These are phyloP conservation scores for Spizellomyces punctatus DNA, from an alignment of 192 early-diverging fungal genomes.

Conservation along the genomic window DNA sequence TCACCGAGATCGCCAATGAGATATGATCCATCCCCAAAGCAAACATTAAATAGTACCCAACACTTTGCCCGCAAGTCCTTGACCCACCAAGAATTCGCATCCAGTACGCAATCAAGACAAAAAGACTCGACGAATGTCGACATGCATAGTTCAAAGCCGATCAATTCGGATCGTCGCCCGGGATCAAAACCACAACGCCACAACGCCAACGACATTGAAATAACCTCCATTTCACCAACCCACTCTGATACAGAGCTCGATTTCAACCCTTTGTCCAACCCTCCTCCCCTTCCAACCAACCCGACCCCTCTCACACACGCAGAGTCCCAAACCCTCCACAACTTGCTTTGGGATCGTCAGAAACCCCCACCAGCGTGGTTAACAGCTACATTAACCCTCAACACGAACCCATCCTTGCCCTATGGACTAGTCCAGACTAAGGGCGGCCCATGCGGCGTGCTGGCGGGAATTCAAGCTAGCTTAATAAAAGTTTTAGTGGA, in stretches of 20 bases:
- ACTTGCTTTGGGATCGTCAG: conserved; percentile 11
- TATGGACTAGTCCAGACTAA: conserved; percentile 57
- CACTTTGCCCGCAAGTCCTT: too few species aligned
- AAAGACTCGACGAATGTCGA: too few species aligned
- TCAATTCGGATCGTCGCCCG: too few species aligned
- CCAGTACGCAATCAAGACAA: too few species aligned
- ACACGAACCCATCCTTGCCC: conserved; percentile 19
- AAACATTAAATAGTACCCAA: too few species aligned
- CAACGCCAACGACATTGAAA: neutral
- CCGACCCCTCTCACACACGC: neutral
- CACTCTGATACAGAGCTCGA: neutral
- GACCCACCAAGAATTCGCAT: too few species aligned
- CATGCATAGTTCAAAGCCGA: too few species aligned
- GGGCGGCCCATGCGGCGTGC: conserved; percentile 59
- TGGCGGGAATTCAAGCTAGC: conserved; percentile 51
- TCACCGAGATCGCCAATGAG: too few species aligned
- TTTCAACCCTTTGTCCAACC: neutral
- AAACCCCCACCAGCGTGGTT: conserved; percentile 13
- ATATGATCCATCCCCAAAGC: too few species aligned
- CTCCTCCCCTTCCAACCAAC: neutral
- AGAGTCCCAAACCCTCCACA: neutral
- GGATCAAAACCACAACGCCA: too few species aligned
- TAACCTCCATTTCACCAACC: neutral
- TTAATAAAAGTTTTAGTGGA: conserved; percentile 29
- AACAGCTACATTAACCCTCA: conserved; percentile 8